Percentiles rank a stretch among this genome's conserved stretches.
Evolutionary conservation across 179 eudicot genomes (phyloP).

Genomic region (Gypsophila paniculata): DNA sequence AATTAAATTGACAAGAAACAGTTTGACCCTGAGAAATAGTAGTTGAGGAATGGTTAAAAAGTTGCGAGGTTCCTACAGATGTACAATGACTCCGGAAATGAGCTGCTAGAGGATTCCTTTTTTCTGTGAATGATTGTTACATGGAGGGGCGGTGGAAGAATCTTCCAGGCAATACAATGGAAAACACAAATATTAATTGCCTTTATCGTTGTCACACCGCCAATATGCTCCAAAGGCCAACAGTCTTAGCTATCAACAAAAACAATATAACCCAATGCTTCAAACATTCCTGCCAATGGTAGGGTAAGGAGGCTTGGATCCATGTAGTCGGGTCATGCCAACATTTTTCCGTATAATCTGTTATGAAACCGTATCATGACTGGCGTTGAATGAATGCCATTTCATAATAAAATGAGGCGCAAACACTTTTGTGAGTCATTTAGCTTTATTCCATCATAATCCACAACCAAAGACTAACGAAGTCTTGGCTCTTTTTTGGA

Average conservation of each 20-base stretch:
- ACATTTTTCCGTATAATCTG: too few relatives aligned
- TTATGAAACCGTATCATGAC: too few relatives aligned
- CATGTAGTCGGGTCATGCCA: too few relatives aligned
- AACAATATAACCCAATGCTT: too few relatives aligned
- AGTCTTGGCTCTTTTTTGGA: neutral
- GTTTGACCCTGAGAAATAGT: neutral
- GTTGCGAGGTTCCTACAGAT: neutral
- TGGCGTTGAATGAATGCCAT: too few relatives aligned
- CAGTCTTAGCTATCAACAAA: too few relatives aligned
- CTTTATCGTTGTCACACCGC: too few relatives aligned
- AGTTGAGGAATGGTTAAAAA: neutral
- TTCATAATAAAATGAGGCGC: neutral
- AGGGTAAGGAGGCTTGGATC: too few relatives aligned
- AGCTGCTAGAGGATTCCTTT: neutral
- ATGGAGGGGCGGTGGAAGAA: neutral
- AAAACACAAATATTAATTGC: neutral
- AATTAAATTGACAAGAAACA: neutral
- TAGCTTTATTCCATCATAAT: neutral
- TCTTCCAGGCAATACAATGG: neutral
- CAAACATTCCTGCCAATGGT: too few relatives aligned
- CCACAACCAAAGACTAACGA: neutral
- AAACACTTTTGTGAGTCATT: neutral
- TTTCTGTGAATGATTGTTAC: neutral
- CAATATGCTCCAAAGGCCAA: too few relatives aligned
- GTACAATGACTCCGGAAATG: neutral